Percentiles rank a stretch among this genome's conserved stretches.
Evolutionary conservation across 1,284 basidiomycete genomes (phyloP).

Genomic region (Coniophora puteana): DNA sequence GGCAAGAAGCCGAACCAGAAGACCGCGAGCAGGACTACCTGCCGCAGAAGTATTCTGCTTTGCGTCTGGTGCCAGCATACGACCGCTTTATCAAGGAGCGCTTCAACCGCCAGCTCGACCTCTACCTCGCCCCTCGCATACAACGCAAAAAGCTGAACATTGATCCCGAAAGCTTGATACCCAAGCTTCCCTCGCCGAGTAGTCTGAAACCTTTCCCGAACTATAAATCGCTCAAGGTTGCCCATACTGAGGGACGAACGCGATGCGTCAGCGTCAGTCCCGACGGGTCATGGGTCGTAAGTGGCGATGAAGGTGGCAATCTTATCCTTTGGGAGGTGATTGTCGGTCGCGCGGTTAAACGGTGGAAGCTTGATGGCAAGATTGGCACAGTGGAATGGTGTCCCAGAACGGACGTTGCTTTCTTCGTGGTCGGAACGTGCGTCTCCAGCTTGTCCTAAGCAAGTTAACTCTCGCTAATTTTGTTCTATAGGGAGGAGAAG

Average conservation of each 20-base stretch:
- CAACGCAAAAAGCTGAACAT: constrained; percentile 86
- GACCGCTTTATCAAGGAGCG: constrained; percentile 91
- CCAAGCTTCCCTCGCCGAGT: constrained; percentile 92
- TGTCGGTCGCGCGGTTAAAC: constrained; percentile 86
- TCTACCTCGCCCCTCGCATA: constrained; percentile 95
- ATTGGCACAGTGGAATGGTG: constrained; percentile 93
- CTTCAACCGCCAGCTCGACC: constrained; percentile 92
- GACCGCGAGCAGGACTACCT: constrained; percentile 91
- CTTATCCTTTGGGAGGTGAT: constrained; percentile 94
- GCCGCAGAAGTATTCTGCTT: constrained; percentile 81
- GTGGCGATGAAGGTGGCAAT: constrained; percentile 88
- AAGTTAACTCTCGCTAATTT: constrained; percentile 12
- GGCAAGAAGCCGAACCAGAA: constrained; percentile 85
- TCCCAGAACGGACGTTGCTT: constrained; percentile 79
- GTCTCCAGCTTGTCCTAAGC: constrained; percentile 29
- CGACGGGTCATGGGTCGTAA: constrained; percentile 88
- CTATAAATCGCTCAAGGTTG: constrained; percentile 72
- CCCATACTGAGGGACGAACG: constrained; percentile 69
- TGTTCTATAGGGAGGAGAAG: constrained; percentile 62
- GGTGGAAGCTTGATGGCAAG: constrained; percentile 81
- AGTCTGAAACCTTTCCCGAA: constrained; percentile 95
- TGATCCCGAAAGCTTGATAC: constrained; percentile 88
- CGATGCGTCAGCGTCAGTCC: constrained; percentile 83
- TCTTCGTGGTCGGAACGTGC: constrained; percentile 81
- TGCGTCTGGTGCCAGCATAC: constrained; percentile 93